Percentiles rank a stretch among this genome's conserved stretches.
Conservation (phyloP, 768 basidiomycete genomes). For the Infundibulicybe gibba region DNA sequence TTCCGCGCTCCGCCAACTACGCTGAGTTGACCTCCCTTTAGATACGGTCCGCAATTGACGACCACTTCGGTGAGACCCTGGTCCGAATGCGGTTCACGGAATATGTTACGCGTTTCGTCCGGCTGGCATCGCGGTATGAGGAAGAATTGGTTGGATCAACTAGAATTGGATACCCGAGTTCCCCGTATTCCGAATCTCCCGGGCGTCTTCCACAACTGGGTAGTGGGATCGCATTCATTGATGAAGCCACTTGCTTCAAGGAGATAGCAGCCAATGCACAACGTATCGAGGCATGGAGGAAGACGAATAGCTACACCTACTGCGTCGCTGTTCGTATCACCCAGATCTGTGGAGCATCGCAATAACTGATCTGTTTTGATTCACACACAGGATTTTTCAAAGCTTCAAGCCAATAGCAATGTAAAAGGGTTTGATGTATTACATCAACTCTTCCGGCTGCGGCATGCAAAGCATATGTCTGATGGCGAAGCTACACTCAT, state of each 20-base stretch:
- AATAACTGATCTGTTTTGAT: neutral
- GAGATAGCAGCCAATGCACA: slow-evolving; percentile 77
- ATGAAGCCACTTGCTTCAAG: slow-evolving; percentile 59
- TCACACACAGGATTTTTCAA: slow-evolving; percentile 60
- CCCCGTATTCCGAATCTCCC: slow-evolving; percentile 44
- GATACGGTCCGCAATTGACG: slow-evolving; percentile 85
- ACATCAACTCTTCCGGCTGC: slow-evolving; percentile 83
- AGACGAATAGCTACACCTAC: slow-evolving; percentile 76
- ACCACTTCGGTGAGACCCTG: slow-evolving; percentile 86
- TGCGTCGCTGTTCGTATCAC: slow-evolving; percentile 52
- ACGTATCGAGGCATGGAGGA: slow-evolving; percentile 92
- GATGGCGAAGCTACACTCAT: slow-evolving; percentile 76
- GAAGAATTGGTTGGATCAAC: slow-evolving; percentile 79
- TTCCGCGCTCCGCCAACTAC: neutral
- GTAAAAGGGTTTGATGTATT: slow-evolving; percentile 81
- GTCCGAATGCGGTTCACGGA: slow-evolving; percentile 90
- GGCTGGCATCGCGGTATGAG: slow-evolving; percentile 88
- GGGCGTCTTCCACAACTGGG: slow-evolving; percentile 57
- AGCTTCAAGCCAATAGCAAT: slow-evolving; percentile 45
- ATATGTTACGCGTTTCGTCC: slow-evolving; percentile 83
- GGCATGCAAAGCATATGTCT: slow-evolving; percentile 65
- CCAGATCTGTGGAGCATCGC: neutral
- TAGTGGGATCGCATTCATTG: slow-evolving; percentile 75
- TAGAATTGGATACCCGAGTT: slow-evolving; percentile 67
- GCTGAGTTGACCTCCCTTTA: slow-evolving; percentile 22